Evolutionary conservation across 768 basidiomycete species (phyloP).

Genomic region (Botryobasidium botryosum): DNA sequence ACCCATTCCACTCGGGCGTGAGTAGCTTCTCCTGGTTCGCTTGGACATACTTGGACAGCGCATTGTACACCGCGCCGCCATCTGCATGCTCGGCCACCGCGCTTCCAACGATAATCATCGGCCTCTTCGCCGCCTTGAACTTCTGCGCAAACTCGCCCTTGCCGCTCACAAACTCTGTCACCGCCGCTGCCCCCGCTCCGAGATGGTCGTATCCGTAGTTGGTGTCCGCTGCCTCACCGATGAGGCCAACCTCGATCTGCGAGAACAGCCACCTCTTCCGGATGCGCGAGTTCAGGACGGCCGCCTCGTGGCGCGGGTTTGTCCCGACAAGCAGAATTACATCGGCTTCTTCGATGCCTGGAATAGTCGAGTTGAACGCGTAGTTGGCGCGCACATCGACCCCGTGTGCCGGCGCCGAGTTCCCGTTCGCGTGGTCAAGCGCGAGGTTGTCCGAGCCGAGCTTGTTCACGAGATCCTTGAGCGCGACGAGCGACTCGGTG

Average conservation of each 20-base stretch:
- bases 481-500: slow-evolving; percentile 79
- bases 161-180: slow-evolving; percentile 61
- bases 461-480: slow-evolving; percentile 85
- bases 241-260: slow-evolving; percentile 68
- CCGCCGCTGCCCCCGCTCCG: slow-evolving; percentile 54
- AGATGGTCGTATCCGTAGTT: slow-evolving; percentile 89
- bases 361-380: slow-evolving; percentile 86
- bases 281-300: slow-evolving; percentile 93
- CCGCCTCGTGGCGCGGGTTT: slow-evolving; percentile 92
- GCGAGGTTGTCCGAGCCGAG: slow-evolving; percentile 90
- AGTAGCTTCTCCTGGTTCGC: slow-evolving; percentile 56
- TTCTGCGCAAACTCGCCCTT: slow-evolving; percentile 67
- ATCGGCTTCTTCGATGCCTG: slow-evolving; percentile 81
- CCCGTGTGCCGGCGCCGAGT: slow-evolving; percentile 52
- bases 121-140: slow-evolving; percentile 79
- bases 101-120: slow-evolving; percentile 86
- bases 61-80: slow-evolving; percentile 58
- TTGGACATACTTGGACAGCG: slow-evolving; percentile 65
- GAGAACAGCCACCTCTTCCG: slow-evolving; percentile 87
- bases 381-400: slow-evolving; percentile 92
- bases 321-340: slow-evolving; percentile 87
- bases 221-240: slow-evolving; percentile 83
- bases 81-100: slow-evolving; percentile 73
- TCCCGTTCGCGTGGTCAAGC: slow-evolving; percentile 56
- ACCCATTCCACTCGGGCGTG: slow-evolving; percentile 90